Percentiles rank a stretch among this genome's conserved stretches.
These are phyloP conservation scores for apple (Malus domestica) DNA, from an alignment of 306 rosid genomes.

Conservation along the genomic window DNA sequence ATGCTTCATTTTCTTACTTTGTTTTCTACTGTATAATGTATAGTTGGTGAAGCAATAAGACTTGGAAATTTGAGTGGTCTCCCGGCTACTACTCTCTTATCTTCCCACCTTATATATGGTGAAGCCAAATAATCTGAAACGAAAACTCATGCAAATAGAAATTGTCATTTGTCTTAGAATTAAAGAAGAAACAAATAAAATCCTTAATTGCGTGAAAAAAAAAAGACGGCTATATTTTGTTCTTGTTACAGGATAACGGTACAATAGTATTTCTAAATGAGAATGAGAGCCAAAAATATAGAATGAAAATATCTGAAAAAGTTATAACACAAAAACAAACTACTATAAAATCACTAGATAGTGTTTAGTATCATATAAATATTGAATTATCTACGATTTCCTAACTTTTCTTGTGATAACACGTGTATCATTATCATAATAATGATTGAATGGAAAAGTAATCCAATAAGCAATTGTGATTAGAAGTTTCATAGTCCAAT, in stretches of 20 bases:
- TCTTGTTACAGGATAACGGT: neutral
- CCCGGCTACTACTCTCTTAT: neutral
- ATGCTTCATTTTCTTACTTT: neutral
- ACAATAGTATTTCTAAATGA: too few species aligned
- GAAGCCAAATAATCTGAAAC: too few species aligned
- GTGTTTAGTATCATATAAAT: neutral
- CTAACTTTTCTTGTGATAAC: neutral
- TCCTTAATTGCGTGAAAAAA: neutral
- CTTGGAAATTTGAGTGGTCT: neutral
- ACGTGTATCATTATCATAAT: neutral
- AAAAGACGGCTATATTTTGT: neutral
- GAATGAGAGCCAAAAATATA: too few species aligned
- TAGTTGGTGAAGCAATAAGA: neutral
- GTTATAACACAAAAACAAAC: neutral
- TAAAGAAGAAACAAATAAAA: too few species aligned
- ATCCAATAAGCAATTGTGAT: neutral
- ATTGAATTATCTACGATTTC: neutral
- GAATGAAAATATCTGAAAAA: too few species aligned
- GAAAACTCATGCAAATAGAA: neutral
- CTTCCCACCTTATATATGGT: neutral
- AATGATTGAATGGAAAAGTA: neutral
- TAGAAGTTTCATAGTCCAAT: constrained; percentile 16
- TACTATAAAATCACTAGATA: neutral
- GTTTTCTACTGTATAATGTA: neutral
- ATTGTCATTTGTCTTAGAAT: too few species aligned